Evolutionary conservation across 1,139 yeast genomes (phyloP), one percentile per base, ranked within the genome.

Genomic region (Arxiozyma bovina): DNA sequence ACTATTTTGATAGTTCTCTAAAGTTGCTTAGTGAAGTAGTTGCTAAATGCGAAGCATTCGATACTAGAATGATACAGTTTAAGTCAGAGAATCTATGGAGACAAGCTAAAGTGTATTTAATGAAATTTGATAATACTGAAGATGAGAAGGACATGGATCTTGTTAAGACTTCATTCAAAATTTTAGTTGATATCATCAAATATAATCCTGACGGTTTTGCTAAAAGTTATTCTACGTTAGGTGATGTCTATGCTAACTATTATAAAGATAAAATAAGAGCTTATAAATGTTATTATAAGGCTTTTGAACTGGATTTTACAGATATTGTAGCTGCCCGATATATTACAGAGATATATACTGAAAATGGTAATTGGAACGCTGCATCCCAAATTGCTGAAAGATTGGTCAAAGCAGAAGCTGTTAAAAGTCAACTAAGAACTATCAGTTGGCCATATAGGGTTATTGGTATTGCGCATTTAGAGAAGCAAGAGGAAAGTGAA

Each of bases 401-500:
- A 56, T 73, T 85, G 3, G 76, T 88, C 6, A 77, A 79, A n/a
- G 77, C 88, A 1, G 94, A 85, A 54, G 71, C 74, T 46, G 79
- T 86, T 0, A 75, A 79, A 54, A 74, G 82, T 55, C 71, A 75
- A 40, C 67, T 87, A 20, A 73, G 78, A 50, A 66, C 71, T 18
- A 70, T 72, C 18, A 68, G 72, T 12, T 93, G 99, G 99, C 96
- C 97, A 0, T 87, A 83, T 66, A 73, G 97, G 59, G 89, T 88
- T 1, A 73, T 93, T 47, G 99, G 98, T 1, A 81, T 90, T 60
- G 80, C 87, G 1, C 78, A 85, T 8, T 73, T 93, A 59, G 91
- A 89, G 64, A 74, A 73, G 30, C 88, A 84, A 60, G 84, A 87
- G 61, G 89, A 83, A 61, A 82, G 82, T 2, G 83, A 82, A 55